A percentile compares a stretch with the other conserved stretches of the same genome.
phyloP scores from a whole-genome alignment of 495 filamentous ascomycete genomes.

The Trichoderma gamsii region DNA sequence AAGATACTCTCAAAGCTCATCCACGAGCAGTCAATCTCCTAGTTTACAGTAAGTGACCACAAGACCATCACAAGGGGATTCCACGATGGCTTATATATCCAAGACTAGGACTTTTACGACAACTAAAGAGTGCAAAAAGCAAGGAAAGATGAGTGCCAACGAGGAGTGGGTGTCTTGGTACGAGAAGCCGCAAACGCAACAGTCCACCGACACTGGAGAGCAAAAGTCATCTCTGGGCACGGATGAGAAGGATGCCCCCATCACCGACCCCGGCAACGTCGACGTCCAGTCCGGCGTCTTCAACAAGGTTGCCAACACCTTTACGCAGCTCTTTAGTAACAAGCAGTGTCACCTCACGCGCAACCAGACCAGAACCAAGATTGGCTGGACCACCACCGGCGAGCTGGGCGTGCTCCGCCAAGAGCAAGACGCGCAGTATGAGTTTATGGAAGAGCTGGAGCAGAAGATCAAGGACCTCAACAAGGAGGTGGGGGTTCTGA shows the following conservation, averaged over 20 bases:
- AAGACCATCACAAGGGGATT: no score
- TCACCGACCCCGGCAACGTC: background rate
- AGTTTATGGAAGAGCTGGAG: slow-evolving; percentile 5
- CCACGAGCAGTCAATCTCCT: no score
- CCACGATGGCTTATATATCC: no score
- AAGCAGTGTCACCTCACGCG: background rate
- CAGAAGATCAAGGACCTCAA: background rate
- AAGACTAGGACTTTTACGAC: no score
- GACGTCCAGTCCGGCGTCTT: background rate
- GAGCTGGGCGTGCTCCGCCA: background rate
- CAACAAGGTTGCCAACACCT: background rate
- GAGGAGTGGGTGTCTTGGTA: background rate
- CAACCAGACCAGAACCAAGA: no score
- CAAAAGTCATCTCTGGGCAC: background rate
- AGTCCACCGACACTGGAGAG: background rate
- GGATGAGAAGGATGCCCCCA: background rate
- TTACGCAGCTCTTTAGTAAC: background rate
- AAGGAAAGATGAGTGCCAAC: background rate
- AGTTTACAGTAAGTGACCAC: no score
- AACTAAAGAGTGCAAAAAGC: background rate
- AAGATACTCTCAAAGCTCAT: no score
- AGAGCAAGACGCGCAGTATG: background rate
- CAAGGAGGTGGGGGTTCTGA: background rate
- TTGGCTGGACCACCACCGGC: slow-evolving; percentile 4
- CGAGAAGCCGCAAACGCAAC: background rate